These are phyloP conservation scores for Suillus americanus DNA, from an alignment of 768 basidiomycete species.

Conservation along the genomic window DNA sequence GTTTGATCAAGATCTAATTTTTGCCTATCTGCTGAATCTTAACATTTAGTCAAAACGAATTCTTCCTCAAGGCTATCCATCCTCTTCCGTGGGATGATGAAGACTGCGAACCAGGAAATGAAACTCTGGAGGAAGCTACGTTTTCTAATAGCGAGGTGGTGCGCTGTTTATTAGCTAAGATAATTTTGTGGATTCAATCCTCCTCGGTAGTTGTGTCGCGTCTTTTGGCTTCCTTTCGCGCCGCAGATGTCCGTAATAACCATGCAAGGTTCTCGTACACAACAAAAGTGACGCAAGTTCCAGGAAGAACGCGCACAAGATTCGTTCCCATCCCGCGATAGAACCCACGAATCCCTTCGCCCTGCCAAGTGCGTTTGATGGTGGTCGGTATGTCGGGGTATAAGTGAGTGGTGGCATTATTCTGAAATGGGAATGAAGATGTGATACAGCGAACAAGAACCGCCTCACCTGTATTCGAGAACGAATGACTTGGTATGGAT, in stretches of 20 bases:
- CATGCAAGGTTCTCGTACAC: constrained; percentile 94
- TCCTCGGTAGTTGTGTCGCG: neutral
- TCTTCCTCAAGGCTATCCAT: too few species aligned
- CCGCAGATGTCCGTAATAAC: constrained; percentile 68
- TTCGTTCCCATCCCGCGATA: constrained; percentile 96
- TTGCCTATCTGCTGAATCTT: too few species aligned
- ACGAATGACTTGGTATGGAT: constrained; percentile 96
- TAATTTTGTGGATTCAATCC: neutral
- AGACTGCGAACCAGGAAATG: too few species aligned
- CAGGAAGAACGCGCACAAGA: constrained; percentile 90
- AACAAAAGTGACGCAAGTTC: constrained; percentile 97
- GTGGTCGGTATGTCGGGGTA: constrained; percentile 86
- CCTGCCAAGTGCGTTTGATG: constrained; percentile 74
- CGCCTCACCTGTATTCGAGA: constrained; percentile 83
- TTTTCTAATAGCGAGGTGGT: neutral
- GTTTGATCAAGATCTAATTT: too few species aligned
- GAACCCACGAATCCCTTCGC: constrained; percentile 83
- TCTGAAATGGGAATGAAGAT: constrained; percentile 38
- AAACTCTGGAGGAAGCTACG: neutral
- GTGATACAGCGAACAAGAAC: constrained; percentile 1
- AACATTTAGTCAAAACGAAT: too few species aligned
- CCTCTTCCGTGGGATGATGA: too few species aligned
- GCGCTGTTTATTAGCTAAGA: neutral
- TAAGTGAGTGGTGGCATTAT: constrained; percentile 59
- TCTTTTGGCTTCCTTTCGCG: constrained; percentile 40